These are phyloP conservation scores for Capsicum rhomboideum DNA, from an alignment of 257 asterid genomes.

Conservation along the genomic window DNA sequence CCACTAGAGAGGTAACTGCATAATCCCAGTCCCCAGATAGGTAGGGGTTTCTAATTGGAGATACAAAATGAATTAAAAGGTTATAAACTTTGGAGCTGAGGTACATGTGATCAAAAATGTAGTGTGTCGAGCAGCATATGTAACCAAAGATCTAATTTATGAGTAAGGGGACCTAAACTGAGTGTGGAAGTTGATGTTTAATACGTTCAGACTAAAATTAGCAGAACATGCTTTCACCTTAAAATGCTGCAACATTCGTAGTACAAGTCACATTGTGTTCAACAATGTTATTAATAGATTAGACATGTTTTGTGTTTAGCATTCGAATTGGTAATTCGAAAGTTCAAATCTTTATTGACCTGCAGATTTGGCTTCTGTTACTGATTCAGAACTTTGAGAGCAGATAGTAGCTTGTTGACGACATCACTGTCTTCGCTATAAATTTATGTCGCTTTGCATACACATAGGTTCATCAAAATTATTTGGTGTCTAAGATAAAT, in stretches of 20 bases:
- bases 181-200: not conserved
- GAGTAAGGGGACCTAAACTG: too few species aligned
- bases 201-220: not conserved
- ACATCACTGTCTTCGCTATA: not conserved
- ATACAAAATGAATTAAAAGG: not conserved
- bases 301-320: not conserved
- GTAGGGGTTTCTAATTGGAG: not conserved
- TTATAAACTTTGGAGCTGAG: not conserved
- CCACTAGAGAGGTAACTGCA: not conserved
- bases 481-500: not conserved
- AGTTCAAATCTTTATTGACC: not conserved
- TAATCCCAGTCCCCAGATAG: not conserved
- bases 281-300: not conserved
- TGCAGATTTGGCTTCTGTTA: not conserved
- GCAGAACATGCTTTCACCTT: not conserved
- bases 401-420: not conserved
- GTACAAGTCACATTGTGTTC: not conserved
- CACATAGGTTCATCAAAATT: not conserved
- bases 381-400: not conserved
- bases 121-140: not conserved
- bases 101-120: not conserved
- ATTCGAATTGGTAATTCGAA: not conserved
- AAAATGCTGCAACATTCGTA: not conserved
- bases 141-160: not conserved
- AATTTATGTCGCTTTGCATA: not conserved